A percentile compares a stretch with the other conserved stretches of the same genome.
phyloP scores from a whole-genome alignment of 441 rosid species.

The Erodium moschatum region DNA sequence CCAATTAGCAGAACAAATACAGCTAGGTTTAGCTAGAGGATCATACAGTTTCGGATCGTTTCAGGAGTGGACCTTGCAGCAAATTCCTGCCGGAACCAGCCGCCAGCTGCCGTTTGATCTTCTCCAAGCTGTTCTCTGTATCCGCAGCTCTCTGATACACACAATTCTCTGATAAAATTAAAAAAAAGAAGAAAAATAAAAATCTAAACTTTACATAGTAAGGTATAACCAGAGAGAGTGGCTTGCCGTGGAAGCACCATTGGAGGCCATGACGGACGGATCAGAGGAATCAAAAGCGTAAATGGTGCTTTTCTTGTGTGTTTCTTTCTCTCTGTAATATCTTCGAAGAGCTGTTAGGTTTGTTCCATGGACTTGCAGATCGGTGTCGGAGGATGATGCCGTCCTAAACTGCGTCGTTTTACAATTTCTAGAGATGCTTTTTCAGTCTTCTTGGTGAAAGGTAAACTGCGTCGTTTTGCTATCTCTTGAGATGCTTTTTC shows the following conservation, averaged over 20 bases:
- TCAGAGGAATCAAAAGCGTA: conserved; percentile 1
- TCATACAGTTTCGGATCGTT: conserved; percentile 89
- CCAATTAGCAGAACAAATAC: too few species aligned
- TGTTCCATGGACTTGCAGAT: conserved; percentile 3
- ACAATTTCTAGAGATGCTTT: too few species aligned
- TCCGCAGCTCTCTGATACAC: conserved; percentile 36
- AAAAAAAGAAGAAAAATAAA: not conserved
- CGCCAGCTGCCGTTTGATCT: conserved; percentile 87
- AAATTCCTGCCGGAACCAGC: conserved; percentile 81
- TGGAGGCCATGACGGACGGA: not conserved
- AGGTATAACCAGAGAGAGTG: not conserved
- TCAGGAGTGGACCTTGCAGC: conserved; percentile 88
- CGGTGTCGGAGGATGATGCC: not conserved
- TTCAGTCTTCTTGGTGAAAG: too few species aligned
- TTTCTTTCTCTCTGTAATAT: not conserved
- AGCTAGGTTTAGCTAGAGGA: conserved; percentile 1
- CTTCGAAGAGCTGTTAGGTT: conserved; percentile 2
- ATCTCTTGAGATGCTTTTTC: too few species aligned
- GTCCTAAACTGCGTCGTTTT: too few species aligned
- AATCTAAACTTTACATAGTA: not conserved
- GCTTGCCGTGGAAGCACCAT: conserved; percentile 4
- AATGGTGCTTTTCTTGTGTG: not conserved
- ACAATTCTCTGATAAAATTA: conserved; percentile 4
- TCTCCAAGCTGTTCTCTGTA: conserved; percentile 72
- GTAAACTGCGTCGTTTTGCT: too few species aligned